Percentiles rank a stretch among this genome's conserved stretches.
These are phyloP conservation scores for Toxoplasma gondii DNA, from an alignment of 169 alveolate genomes.

Conservation along the genomic window DNA sequence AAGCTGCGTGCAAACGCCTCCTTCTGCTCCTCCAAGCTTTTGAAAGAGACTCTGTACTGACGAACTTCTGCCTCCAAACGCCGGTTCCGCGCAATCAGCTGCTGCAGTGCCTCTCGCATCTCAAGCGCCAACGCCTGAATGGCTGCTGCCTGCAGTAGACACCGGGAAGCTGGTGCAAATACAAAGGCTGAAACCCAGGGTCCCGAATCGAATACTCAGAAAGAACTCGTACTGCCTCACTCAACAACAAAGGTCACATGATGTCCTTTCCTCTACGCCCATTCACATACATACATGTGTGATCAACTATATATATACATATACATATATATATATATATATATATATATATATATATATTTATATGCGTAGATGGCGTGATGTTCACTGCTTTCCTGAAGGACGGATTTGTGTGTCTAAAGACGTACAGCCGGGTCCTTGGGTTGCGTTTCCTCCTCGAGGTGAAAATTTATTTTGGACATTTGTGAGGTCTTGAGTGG, in stretches of 20 bases:
- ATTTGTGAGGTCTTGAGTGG: neutral
- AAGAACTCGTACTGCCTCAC: no score
- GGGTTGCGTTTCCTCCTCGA: neutral
- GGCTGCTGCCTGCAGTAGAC: neutral
- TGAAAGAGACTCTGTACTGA: neutral
- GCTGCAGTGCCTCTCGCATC: neutral
- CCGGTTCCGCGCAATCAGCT: neutral
- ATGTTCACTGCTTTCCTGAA: no score
- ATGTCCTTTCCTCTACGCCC: no score
- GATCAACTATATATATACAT: no score
- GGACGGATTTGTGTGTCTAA: neutral
- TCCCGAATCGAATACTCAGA: no score
- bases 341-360: no score
- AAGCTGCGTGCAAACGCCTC: neutral
- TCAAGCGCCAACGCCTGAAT: slow-evolving; percentile 19
- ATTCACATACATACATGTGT: no score
- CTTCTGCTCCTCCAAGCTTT: neutral
- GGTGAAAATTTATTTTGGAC: neutral
- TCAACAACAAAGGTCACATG: no score
- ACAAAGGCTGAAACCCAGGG: no score
- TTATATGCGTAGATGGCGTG: no score
- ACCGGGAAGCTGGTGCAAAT: neutral
- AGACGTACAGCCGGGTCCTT: neutral
- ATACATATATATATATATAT: no score
- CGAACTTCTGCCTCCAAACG: neutral